Evolutionary conservation across 2,329 filamentous ascomycete species (phyloP).

Genomic region (Ambrosiella cleistominuta): DNA sequence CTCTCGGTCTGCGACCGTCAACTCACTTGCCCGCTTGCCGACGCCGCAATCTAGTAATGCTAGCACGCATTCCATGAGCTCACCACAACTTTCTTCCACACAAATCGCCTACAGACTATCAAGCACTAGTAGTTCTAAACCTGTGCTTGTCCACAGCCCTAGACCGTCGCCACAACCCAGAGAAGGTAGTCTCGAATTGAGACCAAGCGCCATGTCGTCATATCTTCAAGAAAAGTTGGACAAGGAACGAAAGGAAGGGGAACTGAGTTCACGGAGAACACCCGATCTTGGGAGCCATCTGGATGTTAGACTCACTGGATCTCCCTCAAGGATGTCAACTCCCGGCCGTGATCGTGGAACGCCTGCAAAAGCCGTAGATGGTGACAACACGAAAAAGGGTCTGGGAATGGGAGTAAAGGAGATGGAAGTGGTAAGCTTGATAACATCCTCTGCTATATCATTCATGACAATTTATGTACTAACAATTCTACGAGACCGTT

Average conservation of each 20-base stretch:
- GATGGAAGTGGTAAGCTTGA: slow-evolving; percentile 41
- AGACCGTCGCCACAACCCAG: slow-evolving; percentile 25
- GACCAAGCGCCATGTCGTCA: slow-evolving; percentile 27
- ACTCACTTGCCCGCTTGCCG: slow-evolving; percentile 10
- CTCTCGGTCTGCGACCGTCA: slow-evolving; percentile 14
- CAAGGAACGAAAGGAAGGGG: slow-evolving; percentile 22
- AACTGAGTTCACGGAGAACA: slow-evolving; percentile 8
- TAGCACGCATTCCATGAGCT: slow-evolving; percentile 23
- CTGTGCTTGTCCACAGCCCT: slow-evolving; percentile 21
- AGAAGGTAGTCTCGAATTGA: slow-evolving; percentile 25
- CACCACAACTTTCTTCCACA: slow-evolving; percentile 21
- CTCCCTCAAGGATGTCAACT: slow-evolving; percentile 9
- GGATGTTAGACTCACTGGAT: slow-evolving; percentile 7
- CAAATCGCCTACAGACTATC: slow-evolving; percentile 23
- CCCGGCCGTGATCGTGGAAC: slow-evolving; percentile 8
- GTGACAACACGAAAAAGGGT: slow-evolving; percentile 28
- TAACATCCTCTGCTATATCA: no score
- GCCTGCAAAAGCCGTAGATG: slow-evolving; percentile 17
- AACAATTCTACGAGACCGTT: slow-evolving; percentile 30
- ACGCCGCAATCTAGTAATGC: slow-evolving; percentile 27
- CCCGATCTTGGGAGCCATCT: slow-evolving; percentile 8
- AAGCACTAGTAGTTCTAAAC: slow-evolving; percentile 23
- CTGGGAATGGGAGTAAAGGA: slow-evolving; percentile 41
- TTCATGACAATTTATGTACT: slow-evolving; percentile 4
- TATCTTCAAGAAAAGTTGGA: slow-evolving; percentile 39